phyloP scores from a whole-genome alignment of 805 yeast genomes.

The Candida odintsovae region DNA sequence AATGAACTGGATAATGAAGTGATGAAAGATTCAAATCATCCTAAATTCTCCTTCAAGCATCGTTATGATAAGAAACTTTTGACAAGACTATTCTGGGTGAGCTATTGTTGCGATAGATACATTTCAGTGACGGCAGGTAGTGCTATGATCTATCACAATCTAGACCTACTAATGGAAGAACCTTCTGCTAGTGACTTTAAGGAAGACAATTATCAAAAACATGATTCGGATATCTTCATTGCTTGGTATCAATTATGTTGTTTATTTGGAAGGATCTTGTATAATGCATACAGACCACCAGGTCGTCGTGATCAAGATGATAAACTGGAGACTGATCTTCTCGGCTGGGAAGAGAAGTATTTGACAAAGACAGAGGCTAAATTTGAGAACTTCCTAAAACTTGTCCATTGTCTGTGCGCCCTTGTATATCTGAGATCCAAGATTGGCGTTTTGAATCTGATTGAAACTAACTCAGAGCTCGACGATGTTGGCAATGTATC shows the following conservation, averaged over 20 bases:
- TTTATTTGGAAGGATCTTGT: conserved; percentile 6
- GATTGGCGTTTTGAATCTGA: conserved; percentile 7
- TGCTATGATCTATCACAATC: conserved; percentile 6
- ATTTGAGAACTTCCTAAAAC: neutral
- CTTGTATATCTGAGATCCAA: conserved; percentile 7
- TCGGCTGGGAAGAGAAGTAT: conserved; percentile 2
- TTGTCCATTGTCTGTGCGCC: conserved; percentile 1
- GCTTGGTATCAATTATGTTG: conserved; percentile 4
- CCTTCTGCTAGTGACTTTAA: conserved; percentile 5
- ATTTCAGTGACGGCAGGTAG: conserved; percentile 6
- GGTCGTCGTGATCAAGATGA: conserved; percentile 6
- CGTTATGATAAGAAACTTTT: conserved; percentile 3
- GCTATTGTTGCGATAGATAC: conserved; percentile 9
- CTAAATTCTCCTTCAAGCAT: conserved; percentile 1
- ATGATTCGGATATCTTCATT: conserved; percentile 3
- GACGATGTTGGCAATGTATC: neutral
- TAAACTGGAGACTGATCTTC: conserved; percentile 4
- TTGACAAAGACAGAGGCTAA: neutral
- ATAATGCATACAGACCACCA: conserved; percentile 8
- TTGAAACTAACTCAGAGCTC: conserved; percentile 1
- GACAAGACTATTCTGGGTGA: conserved; percentile 8
- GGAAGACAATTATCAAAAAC: neutral
- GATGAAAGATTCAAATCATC: conserved; percentile 3
- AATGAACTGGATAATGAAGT: conserved; percentile 3
- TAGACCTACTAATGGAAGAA: conserved; percentile 6